Percentiles rank a stretch among this genome's conserved stretches.
These are phyloP conservation scores for Mycena polygramma DNA, from an alignment of 768 basidiomycete species.

Conservation along the genomic window DNA sequence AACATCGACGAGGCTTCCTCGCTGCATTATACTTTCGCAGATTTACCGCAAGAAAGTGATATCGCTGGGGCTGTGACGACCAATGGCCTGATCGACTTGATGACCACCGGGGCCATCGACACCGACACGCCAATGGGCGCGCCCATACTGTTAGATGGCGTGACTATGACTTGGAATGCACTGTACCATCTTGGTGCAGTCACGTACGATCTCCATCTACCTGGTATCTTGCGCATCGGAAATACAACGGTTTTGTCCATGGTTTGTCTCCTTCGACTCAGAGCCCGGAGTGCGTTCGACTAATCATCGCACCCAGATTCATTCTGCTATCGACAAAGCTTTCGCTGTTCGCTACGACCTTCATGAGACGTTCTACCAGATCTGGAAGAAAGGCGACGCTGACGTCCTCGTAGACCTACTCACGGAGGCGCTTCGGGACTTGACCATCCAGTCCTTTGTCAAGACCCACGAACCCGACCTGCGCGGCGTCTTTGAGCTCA, in stretches of 20 bases:
- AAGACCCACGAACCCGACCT: constrained; percentile 11
- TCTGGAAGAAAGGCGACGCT: too few species aligned
- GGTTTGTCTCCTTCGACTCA: neutral
- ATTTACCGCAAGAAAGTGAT: neutral
- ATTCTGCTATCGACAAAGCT: neutral
- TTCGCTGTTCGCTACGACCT: neutral
- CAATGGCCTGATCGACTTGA: constrained; percentile 10
- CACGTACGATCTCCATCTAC: neutral
- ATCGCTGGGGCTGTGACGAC: neutral
- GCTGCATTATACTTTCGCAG: neutral
- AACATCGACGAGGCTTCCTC: too few species aligned
- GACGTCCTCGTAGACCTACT: neutral
- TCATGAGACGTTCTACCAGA: too few species aligned
- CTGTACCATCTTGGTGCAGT: constrained; percentile 13
- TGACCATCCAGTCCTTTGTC: neutral
- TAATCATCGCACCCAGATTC: too few species aligned
- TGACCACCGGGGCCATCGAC: constrained; percentile 11
- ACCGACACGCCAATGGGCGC: neutral
- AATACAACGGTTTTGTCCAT: constrained; percentile 8
- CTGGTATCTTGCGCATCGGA: neutral
- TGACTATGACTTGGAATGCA: neutral
- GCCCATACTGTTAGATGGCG: neutral
- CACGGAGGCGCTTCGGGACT: constrained; percentile 3
- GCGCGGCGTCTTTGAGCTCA: constrained; percentile 23
- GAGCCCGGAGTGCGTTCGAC: too few species aligned